phyloP scores from a whole-genome alignment of 768 basidiomycete species.

The Serendipita indica region DNA sequence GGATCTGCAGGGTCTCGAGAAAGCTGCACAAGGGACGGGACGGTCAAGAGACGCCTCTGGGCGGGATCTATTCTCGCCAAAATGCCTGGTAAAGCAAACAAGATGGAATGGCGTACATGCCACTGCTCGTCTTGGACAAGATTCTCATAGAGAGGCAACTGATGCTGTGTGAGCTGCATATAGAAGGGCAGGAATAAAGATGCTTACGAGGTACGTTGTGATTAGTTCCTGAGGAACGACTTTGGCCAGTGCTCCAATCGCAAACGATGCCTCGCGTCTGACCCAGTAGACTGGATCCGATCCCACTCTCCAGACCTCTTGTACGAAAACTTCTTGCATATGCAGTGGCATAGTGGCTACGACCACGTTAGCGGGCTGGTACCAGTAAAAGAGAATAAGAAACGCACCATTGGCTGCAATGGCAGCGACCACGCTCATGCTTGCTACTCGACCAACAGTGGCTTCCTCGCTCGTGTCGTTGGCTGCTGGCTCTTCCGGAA shows the following conservation, averaged over 20 bases:
- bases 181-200: conserved; percentile 10
- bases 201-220: conserved; percentile 41
- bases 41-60: conserved; percentile 46
- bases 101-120: conserved; percentile 77
- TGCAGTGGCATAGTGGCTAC: conserved; percentile 14
- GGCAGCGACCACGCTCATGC: conserved; percentile 87
- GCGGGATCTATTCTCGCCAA: conserved; percentile 45
- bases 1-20: conserved; percentile 44
- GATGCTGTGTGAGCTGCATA: conserved; percentile 8
- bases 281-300: conserved; percentile 62
- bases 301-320: conserved; percentile 55
- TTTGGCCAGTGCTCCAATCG: conserved; percentile 77
- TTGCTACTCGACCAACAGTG: conserved; percentile 70
- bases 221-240: conserved; percentile 67
- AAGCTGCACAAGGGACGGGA: conserved; percentile 49
- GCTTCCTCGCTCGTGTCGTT: conserved; percentile 49
- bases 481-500: conserved; percentile 14
- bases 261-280: conserved; percentile 72
- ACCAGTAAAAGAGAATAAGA: background rate
- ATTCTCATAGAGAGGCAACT: conserved; percentile 70
- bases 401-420: conserved; percentile 61
- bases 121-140: conserved; percentile 54
- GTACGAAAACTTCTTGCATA: conserved; percentile 48
- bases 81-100: conserved; percentile 73
- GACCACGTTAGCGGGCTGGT: background rate